phyloP scores from a whole-genome alignment of 352 stramenopile genomes.

The Globisporangium parvum region DNA sequence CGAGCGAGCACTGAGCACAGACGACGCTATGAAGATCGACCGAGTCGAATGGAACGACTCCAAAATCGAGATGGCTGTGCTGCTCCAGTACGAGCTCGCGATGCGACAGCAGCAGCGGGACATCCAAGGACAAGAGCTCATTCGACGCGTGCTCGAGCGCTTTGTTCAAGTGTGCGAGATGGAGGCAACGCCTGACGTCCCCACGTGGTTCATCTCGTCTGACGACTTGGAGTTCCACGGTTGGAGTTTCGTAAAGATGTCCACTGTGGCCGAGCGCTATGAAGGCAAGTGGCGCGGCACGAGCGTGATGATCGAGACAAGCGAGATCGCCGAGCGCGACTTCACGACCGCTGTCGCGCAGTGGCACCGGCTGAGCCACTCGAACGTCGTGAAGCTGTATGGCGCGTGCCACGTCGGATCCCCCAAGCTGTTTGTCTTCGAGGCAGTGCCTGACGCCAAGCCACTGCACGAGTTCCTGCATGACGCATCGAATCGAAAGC shows the following conservation, averaged over 20 bases:
- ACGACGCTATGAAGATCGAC: too few species aligned
- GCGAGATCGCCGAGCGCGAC: too few species aligned
- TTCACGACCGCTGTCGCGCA: background rate
- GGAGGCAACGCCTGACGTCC: background rate
- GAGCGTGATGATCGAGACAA: background rate
- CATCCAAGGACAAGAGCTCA: background rate
- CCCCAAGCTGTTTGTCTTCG: background rate
- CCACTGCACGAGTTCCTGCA: background rate
- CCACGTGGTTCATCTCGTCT: background rate
- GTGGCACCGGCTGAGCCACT: constrained; percentile 4
- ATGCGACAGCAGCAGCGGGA: background rate
- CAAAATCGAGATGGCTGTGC: too few species aligned
- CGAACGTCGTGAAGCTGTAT: constrained; percentile 5
- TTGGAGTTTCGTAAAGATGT: background rate
- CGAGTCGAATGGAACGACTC: too few species aligned
- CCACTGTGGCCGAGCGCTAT: background rate
- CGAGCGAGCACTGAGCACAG: background rate
- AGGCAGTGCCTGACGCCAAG: background rate
- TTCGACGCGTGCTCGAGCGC: background rate
- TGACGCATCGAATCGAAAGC: background rate
- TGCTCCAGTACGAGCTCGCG: constrained; percentile 1
- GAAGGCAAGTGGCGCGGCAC: background rate
- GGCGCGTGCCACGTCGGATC: background rate
- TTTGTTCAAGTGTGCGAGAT: background rate
- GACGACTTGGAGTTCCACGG: background rate